Percentiles rank a stretch among this genome's conserved stretches.
These are phyloP conservation scores for Lentinula boryana DNA, from an alignment of 768 basidiomycete genomes.

Conservation along the genomic window DNA sequence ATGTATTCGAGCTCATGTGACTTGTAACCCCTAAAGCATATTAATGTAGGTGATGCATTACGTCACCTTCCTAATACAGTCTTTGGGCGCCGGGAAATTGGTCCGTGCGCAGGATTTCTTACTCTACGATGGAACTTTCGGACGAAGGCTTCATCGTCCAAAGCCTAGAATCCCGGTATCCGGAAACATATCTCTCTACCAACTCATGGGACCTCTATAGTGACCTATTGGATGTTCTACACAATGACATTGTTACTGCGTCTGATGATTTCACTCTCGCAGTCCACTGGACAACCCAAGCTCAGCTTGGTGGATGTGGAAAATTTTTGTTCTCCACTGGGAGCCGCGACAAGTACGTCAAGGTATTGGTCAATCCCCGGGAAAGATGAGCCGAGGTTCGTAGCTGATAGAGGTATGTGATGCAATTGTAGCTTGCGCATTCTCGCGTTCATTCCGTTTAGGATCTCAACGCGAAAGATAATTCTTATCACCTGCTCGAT, in stretches of 20 bases:
- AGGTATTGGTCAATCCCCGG: slow-evolving; percentile 53
- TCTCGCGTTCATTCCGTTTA: background rate
- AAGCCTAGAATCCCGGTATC: slow-evolving; percentile 23
- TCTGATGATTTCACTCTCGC: slow-evolving; percentile 97
- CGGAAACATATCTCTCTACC: slow-evolving; percentile 70
- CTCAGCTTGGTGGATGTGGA: slow-evolving; percentile 59
- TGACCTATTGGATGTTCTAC: slow-evolving; percentile 78
- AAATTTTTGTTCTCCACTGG: slow-evolving; percentile 68
- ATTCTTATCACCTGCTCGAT: slow-evolving; percentile 84
- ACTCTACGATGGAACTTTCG: background rate
- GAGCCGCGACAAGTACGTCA: slow-evolving; percentile 60
- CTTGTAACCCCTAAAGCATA: no score
- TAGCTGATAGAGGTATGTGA: background rate
- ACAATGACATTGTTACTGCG: slow-evolving; percentile 90
- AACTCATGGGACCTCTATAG: slow-evolving; percentile 87
- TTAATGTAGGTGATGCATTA: no score
- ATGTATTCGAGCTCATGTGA: no score
- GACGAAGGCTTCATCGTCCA: background rate
- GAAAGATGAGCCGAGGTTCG: background rate
- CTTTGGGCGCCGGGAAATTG: background rate
- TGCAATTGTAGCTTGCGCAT: background rate
- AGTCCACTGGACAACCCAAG: slow-evolving; percentile 66
- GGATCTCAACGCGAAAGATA: slow-evolving; percentile 21
- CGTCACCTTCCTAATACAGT: background rate
- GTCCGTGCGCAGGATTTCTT: background rate